Evolutionary conservation across 1,139 yeast genomes (phyloP), one percentile per base, ranked within the genome.

Genomic region (Cylindricascospora bacillispora): DNA sequence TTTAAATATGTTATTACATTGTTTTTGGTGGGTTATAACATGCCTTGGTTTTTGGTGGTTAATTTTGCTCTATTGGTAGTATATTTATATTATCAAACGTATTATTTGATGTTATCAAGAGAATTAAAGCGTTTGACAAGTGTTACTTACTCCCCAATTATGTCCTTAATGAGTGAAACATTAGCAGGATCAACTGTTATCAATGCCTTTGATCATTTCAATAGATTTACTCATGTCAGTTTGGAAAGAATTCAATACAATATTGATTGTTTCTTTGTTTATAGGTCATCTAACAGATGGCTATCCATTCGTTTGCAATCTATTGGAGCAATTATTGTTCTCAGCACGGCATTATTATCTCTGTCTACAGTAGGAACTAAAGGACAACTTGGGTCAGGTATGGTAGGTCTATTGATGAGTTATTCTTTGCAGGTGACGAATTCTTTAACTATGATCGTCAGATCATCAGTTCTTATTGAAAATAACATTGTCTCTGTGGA

Each of bases 401-500:
- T 77, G 60, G 73, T 77, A 22, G 93, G 92, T 35, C 64, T 81
- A 37, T 60, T 78, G 25, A 70, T 80, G 73, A 73, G 76, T 29
- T 79, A 78, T 48, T 76, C 86, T 0, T 54, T 76, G 24, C 70
- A 73, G 36, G 70, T 79, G 4, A 77, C 86, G 0, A 59, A 63
- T 16, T 62, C 73, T 15, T 61, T 80, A 40, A 66, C 65, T 41
- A 63, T 68, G 57, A 68, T 78, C 37, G 81, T 80, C 7, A 62
- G 78, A 40, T 62, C 68, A 54, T 62, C 79, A 5, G 89, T 81
- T 13, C 80, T 75, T 42, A 72, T 79, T 25, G 93, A 81, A 51
- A 72, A 80, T 5, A 74, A 70, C 44, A 68, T 78, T 34, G 86
- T 80, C 11, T 75, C 83, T 3, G 81, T 77, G 13, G 93, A 81